Conservation (phyloP, 805 yeast genomes). For the Wickerhamiella sorbophila region DNA sequence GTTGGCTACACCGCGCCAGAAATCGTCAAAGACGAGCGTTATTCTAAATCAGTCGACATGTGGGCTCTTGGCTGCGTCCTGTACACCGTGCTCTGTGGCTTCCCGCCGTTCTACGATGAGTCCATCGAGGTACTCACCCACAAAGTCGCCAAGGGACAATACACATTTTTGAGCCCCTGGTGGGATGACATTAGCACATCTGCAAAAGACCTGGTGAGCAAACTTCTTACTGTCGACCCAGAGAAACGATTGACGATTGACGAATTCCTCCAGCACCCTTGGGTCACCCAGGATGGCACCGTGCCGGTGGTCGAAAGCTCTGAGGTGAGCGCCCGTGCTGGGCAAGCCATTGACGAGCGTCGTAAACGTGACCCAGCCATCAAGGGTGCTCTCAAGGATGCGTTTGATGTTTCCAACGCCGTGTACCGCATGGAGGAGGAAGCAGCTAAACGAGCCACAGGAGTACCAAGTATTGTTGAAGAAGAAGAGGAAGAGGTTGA, state of each 20-base stretch:
- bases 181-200: conserved; percentile 68
- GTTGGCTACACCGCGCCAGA: conserved; percentile 99
- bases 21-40: conserved; percentile 83
- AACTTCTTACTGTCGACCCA: conserved; percentile 59
- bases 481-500: conserved; percentile 24
- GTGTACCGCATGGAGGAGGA: conserved; percentile 72
- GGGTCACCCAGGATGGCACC: conserved; percentile 35
- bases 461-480: conserved; percentile 20
- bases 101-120: conserved; percentile 93
- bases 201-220: conserved; percentile 58
- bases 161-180: conserved; percentile 67
- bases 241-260: conserved; percentile 52
- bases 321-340: conserved; percentile 3
- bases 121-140: conserved; percentile 57
- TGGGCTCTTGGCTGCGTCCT: conserved; percentile 98
- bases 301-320: conserved; percentile 16
- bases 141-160: conserved; percentile 69
- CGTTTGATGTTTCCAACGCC: conserved; percentile 74
- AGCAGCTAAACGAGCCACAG: conserved; percentile 24
- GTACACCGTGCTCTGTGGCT: conserved; percentile 87
- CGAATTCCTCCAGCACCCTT: conserved; percentile 60
- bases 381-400: conserved; percentile 70
- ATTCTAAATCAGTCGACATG: conserved; percentile 92
- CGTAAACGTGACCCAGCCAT: conserved; percentile 38
- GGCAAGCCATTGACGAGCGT: conserved; percentile 13